Base-by-base conservation (phyloP, 1,284 basidiomycete genomes). In the Phellinidium pouzarii region DNA sequence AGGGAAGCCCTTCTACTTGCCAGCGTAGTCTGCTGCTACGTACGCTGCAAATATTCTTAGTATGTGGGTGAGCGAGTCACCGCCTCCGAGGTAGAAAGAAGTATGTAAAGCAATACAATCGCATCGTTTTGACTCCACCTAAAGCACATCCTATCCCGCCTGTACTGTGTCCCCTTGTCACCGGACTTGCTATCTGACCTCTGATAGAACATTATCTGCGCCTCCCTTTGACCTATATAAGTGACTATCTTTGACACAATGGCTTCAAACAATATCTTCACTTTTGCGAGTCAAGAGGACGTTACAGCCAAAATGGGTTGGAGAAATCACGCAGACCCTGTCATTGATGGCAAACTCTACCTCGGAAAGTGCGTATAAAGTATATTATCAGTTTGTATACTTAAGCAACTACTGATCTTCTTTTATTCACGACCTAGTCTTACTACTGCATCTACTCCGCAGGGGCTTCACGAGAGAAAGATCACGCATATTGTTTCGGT, bases 271-370 rank as follows among this genome's bases (percentile, higher is more conserved):
- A 40, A n/a, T 7, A 11, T n/a, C 37, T 40, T 40, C 19, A 17
- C 37, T n/a, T 17, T n/a, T 17, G 8, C 37, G 37, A 17, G 19
- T 20, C 37, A 20, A n/a, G 19, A 2, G 19, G 37, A 40, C 37
- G 8, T 17, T 19, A 40, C 37, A 20, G 19, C 37, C 8, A 40
- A 20, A 40, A 53, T 53, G 52, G 52, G 52, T 38, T 53, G 52
- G 52, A 56, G 54, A 31, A 56, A 56, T 31, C 50, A 56, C 50
- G 44, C 54, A 26, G 54, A 56, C 42, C 44, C 54, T 20, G 45
- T 56, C 31, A 56, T 56, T 23, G 54, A 52, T n/a, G 54, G 54
- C 22, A 56, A 56, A 23, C 54, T 56, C 22, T 56, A 56, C 45
- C 54, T 56, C 38, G 54, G 54, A 44, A 56, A 56, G 54, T 56